phyloP scores from a whole-genome alignment of 495 filamentous ascomycete species.

The Xylaria sp. region DNA sequence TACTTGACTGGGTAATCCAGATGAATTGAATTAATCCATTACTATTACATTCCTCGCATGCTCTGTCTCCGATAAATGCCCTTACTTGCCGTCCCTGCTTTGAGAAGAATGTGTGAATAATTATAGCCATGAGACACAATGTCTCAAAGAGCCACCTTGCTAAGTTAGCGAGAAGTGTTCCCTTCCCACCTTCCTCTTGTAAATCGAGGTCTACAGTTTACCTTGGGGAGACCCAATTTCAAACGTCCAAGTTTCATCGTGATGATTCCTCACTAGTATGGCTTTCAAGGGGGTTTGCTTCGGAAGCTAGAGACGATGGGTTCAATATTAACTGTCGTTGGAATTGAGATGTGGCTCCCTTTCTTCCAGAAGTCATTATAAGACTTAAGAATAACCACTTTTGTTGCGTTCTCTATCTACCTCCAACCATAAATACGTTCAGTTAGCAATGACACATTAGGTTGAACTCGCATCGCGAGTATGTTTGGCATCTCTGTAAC shows the following conservation, averaged over 20 bases:
- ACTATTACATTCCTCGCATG: conserved; percentile 22
- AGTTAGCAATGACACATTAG: not conserved
- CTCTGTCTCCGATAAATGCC: not conserved
- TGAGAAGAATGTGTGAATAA: not conserved
- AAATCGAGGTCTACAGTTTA: not conserved
- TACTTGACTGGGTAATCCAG: conserved; percentile 7
- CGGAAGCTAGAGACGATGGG: not conserved
- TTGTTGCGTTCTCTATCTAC: not conserved
- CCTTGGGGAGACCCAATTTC: not conserved
- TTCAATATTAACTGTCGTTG: conserved; percentile 11
- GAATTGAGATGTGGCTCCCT: conserved; percentile 8
- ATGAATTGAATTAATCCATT: conserved; percentile 29
- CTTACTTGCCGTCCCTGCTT: not conserved
- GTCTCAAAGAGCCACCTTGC: not conserved
- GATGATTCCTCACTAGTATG: not conserved
- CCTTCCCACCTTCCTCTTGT: not conserved
- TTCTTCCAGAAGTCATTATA: not conserved
- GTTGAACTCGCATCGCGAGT: not conserved
- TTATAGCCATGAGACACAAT: not conserved
- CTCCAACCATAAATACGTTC: not conserved
- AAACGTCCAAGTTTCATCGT: not conserved
- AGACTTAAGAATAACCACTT: not conserved
- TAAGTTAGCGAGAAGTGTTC: not conserved
- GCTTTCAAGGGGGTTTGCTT: not conserved
- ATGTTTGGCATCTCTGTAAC: not conserved